These are phyloP conservation scores for Carpinus fangiana DNA, from an alignment of 306 rosid genomes.

Conservation along the genomic window DNA sequence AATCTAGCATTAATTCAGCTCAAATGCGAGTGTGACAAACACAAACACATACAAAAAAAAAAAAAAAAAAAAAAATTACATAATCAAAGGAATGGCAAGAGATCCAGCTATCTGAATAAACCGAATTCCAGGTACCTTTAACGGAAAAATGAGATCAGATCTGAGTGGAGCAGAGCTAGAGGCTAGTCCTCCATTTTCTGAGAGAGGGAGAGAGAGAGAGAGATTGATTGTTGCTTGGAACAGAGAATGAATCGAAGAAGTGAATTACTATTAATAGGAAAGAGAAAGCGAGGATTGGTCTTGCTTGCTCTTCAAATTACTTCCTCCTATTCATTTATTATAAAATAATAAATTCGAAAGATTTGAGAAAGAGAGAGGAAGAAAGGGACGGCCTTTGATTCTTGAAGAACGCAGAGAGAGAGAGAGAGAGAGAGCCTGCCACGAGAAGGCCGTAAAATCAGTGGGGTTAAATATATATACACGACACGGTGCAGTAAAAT, in stretches of 20 bases:
- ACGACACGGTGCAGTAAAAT: no score
- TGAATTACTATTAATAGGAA: conserved; percentile 22
- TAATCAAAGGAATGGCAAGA: neutral
- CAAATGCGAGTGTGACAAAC: neutral
- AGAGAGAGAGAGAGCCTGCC: conserved; percentile 18
- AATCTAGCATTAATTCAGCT: neutral
- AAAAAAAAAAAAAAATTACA: neutral
- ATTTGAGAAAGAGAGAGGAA: neutral
- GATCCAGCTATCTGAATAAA: neutral
- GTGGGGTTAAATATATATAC: neutral
- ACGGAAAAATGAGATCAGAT: conserved; percentile 25
- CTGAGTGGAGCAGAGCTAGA: conserved; percentile 14
- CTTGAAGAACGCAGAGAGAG: conserved; percentile 8
- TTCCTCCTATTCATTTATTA: neutral
- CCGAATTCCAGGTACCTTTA: conserved; percentile 31
- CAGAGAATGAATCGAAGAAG: neutral
- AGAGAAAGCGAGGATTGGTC: neutral
- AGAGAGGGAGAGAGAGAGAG: conserved; percentile 4
- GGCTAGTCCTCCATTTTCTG: conserved; percentile 22
- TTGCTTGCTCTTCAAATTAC: conserved; percentile 3
- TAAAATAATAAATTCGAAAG: neutral
- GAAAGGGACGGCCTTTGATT: neutral
- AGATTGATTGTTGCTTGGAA: neutral
- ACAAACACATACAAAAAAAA: neutral
- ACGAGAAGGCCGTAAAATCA: conserved; percentile 22